Conservation (phyloP, 495 filamentous ascomycete genomes). For the Apodospora peruviana region DNA sequence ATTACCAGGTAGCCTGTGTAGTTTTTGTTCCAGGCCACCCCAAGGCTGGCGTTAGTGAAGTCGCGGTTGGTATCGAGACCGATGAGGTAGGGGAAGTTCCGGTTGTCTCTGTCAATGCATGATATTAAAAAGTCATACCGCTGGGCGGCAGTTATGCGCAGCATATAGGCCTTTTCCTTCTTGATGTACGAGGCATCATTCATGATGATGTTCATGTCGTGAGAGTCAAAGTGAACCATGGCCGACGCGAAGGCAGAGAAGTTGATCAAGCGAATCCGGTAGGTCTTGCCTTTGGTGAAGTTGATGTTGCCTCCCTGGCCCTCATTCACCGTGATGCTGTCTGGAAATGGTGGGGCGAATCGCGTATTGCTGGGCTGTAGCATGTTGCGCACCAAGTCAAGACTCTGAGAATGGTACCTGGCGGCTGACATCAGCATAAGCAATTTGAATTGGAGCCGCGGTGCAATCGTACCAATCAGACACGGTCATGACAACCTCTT, state of each 20-base stretch:
- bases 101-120: constrained; percentile 21
- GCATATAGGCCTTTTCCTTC: constrained; percentile 23
- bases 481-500: constrained; percentile 52
- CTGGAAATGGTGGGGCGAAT: constrained; percentile 55
- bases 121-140: constrained; percentile 56
- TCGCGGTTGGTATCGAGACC: constrained; percentile 42
- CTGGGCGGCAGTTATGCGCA: constrained; percentile 55
- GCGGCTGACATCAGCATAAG: constrained; percentile 38
- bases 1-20: constrained; percentile 59
- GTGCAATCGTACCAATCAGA: constrained; percentile 52
- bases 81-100: constrained; percentile 56
- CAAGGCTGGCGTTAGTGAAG: constrained; percentile 26
- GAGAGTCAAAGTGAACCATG: constrained; percentile 59
- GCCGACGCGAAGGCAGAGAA: constrained; percentile 58
- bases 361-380: constrained; percentile 45
- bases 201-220: constrained; percentile 56
- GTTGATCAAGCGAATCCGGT: constrained; percentile 70
- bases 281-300: constrained; percentile 67
- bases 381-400: constrained; percentile 49
- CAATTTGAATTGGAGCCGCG: not conserved
- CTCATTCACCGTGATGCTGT: constrained; percentile 64
- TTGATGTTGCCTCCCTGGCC: constrained; percentile 48
- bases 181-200: constrained; percentile 41
- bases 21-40: constrained; percentile 30
- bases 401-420: constrained; percentile 57